Percentiles rank a stretch among this genome's conserved stretches.
phyloP scores from a whole-genome alignment of 495 filamentous ascomycete genomes.

The Daldinia vernicosa region DNA sequence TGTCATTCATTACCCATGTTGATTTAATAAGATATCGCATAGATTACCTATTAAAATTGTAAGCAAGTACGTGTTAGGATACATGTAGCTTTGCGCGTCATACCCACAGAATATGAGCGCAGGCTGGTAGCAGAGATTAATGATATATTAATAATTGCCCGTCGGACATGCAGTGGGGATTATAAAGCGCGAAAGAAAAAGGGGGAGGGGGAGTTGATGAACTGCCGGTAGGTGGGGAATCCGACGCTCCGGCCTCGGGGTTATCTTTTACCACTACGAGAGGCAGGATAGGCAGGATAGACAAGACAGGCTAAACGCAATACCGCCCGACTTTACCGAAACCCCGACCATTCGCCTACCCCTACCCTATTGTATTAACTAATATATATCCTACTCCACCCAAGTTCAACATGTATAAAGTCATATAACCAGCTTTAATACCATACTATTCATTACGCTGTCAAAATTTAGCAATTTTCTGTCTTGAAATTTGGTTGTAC shows the following conservation, averaged over 20 bases:
- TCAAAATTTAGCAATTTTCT: background rate
- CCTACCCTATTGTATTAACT: background rate
- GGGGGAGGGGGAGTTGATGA: conserved; percentile 20
- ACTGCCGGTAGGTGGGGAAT: conserved; percentile 41
- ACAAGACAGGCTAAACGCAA: conserved; percentile 36
- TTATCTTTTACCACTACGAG: background rate
- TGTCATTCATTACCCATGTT: background rate
- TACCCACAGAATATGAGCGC: background rate
- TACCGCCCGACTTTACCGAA: conserved; percentile 41
- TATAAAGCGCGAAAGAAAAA: background rate
- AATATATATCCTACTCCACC: background rate
- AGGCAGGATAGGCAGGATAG: background rate
- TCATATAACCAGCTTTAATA: background rate
- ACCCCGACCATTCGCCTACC: conserved; percentile 24
- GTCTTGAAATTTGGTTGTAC: background rate
- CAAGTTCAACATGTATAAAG: conserved; percentile 6
- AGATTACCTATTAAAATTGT: background rate
- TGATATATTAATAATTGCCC: conserved; percentile 3
- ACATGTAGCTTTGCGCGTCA: conserved; percentile 1
- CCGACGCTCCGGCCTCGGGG: conserved; percentile 39
- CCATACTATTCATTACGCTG: background rate
- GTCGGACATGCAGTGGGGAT: conserved; percentile 5
- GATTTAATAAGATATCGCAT: background rate
- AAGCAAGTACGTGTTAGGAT: background rate
- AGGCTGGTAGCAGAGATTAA: background rate